Evolutionary conservation across 805 yeast genomes (phyloP).

Genomic region (Grigorovia humatica): DNA sequence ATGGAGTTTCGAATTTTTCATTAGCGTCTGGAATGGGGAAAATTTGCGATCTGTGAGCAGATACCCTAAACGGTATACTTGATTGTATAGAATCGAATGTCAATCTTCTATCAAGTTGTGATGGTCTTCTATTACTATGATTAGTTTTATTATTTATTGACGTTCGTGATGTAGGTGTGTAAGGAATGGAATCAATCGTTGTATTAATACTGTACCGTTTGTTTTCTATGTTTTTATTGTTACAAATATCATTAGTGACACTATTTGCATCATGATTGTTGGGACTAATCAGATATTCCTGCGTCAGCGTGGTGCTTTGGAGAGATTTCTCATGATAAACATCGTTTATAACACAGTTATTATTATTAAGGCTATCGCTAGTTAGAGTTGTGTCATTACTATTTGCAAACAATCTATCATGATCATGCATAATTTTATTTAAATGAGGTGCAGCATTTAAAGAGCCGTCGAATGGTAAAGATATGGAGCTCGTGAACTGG

Average conservation of each 20-base stretch:
- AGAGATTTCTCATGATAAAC: background rate
- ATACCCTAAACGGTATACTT: constrained; percentile 1
- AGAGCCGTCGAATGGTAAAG: background rate
- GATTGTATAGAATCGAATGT: constrained; percentile 1
- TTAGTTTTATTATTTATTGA: background rate
- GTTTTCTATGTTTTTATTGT: background rate
- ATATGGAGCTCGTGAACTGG: background rate
- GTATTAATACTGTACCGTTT: background rate
- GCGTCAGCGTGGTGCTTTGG: background rate
- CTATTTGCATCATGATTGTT: background rate
- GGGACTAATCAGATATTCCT: background rate
- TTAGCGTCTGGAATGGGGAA: constrained; percentile 1
- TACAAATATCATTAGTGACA: background rate
- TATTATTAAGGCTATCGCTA: background rate
- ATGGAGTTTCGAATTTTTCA: background rate
- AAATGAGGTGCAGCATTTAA: background rate
- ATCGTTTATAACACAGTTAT: background rate
- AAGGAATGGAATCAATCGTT: background rate
- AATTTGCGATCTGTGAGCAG: constrained; percentile 1
- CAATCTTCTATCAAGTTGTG: background rate
- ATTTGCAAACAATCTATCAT: background rate
- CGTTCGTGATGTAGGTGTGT: background rate
- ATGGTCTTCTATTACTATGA: background rate
- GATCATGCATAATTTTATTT: background rate
- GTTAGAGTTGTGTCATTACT: background rate